phyloP scores from a whole-genome alignment of 2,329 filamentous ascomycete genomes.

The Hypoxylon sp. region DNA sequence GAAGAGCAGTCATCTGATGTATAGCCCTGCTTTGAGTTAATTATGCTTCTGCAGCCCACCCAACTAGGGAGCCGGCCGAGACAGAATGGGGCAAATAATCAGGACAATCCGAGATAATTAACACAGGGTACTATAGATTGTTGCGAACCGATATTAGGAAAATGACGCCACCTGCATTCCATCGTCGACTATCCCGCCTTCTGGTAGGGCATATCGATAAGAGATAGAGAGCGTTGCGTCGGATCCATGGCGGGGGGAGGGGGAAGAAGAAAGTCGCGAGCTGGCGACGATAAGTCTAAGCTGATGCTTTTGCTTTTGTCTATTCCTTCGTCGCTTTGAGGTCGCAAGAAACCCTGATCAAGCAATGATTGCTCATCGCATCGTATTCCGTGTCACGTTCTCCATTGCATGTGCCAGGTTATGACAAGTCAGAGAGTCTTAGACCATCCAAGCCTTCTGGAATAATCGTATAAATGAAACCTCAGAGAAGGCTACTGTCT shows the following conservation, averaged over 20 bases:
- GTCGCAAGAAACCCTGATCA: conserved; percentile 6
- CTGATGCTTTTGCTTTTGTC: conserved; percentile 12
- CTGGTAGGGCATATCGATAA: conserved; percentile 38
- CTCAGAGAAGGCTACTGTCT: conserved; percentile 2
- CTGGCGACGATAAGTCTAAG: no score
- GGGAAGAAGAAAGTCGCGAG: conserved; percentile 1
- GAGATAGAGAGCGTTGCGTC: conserved; percentile 29
- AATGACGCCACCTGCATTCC: conserved; percentile 32
- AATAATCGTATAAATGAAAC: conserved; percentile 22
- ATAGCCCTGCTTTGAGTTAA: conserved; percentile 31
- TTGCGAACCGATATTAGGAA: conserved; percentile 22
- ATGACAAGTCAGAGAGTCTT: conserved; percentile 9
- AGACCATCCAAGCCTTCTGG: conserved; percentile 13
- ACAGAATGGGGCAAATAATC: conserved; percentile 29
- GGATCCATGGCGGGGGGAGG: conserved; percentile 35
- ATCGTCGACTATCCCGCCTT: conserved; percentile 28
- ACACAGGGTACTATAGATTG: conserved; percentile 26
- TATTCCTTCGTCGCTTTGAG: conserved; percentile 3
- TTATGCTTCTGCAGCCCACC: conserved; percentile 27
- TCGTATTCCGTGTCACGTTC: conserved; percentile 11
- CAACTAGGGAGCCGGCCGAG: conserved; percentile 23
- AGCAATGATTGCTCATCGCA: conserved; percentile 12
- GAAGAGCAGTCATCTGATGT: conserved; percentile 32
- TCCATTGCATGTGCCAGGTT: conserved; percentile 1
- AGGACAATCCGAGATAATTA: conserved; percentile 29